These are phyloP conservation scores for Nemania sp. DNA, from an alignment of 2,329 filamentous ascomycete species.

Conservation along the genomic window DNA sequence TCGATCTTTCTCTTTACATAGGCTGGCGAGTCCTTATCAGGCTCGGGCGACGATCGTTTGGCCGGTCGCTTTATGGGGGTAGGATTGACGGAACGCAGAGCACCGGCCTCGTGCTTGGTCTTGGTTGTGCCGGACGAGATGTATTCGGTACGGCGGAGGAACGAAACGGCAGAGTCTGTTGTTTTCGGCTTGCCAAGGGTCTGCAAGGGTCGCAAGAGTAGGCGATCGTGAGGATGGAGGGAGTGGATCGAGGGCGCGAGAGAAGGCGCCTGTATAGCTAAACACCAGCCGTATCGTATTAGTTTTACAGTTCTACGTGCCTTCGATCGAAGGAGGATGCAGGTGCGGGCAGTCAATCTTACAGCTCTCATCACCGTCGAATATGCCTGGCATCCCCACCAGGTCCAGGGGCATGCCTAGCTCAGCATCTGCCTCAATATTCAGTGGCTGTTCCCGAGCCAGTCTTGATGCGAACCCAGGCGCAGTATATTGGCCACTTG, in stretches of 20 bases:
- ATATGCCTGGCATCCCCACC: conserved; percentile 91
- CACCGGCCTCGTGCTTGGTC: conserved; percentile 54
- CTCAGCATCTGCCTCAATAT: conserved; percentile 97
- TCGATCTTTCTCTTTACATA: conserved; percentile 72
- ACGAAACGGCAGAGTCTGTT: conserved; percentile 80
- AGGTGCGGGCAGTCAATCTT: conserved; percentile 41
- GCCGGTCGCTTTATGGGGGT: conserved; percentile 46
- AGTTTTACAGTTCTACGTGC: conserved; percentile 11
- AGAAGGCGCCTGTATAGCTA: conserved; percentile 81
- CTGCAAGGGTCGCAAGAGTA: conserved; percentile 80
- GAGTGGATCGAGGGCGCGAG: conserved; percentile 75
- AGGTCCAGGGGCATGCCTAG: conserved; percentile 96
- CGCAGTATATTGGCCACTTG: conserved; percentile 85
- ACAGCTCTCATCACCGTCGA: conserved; percentile 95
- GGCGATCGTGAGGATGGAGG: conserved; percentile 83
- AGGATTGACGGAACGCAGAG: conserved; percentile 56
- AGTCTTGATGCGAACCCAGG: conserved; percentile 88
- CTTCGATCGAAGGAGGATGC: background rate
- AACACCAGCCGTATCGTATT: conserved; percentile 30
- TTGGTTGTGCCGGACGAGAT: conserved; percentile 69
- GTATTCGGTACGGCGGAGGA: conserved; percentile 95
- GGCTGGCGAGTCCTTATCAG: conserved; percentile 65
- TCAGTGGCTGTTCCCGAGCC: conserved; percentile 87
- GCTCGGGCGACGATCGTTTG: conserved; percentile 60
- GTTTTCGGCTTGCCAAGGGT: conserved; percentile 83